A percentile compares a stretch with the other conserved stretches of the same genome.
Conservation (phyloP, 2,329 filamentous ascomycete genomes). For the Epicoccum sorghinum region DNA sequence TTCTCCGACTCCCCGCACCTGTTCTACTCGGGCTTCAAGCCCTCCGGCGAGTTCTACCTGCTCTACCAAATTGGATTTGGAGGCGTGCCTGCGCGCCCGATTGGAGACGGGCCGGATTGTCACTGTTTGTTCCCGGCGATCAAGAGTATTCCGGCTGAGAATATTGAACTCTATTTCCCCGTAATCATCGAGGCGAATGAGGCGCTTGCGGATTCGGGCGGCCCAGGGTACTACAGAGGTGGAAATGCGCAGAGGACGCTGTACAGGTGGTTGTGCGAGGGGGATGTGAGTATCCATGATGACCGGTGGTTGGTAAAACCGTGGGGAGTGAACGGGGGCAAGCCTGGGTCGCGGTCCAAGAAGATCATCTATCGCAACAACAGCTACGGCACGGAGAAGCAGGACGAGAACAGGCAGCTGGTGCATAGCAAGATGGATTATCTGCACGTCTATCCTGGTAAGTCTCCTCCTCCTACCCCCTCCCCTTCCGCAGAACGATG, state of each 20-base stretch:
- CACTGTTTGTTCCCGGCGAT: conserved; percentile 59
- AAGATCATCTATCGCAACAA: conserved; percentile 54
- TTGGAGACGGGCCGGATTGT: conserved; percentile 57
- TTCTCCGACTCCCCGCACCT: conserved; percentile 60
- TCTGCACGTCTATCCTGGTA: conserved; percentile 51
- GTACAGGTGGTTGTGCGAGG: conserved; percentile 55
- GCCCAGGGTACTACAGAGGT: conserved; percentile 55
- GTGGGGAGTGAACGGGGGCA: conserved; percentile 57
- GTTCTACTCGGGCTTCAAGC: conserved; percentile 58
- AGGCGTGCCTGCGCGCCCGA: conserved; percentile 55
- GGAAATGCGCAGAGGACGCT: conserved; percentile 57
- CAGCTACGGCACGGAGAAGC: conserved; percentile 38
- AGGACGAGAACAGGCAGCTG: conserved; percentile 44
- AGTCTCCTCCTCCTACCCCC: not conserved
- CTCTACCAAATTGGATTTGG: conserved; percentile 60
- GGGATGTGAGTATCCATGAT: conserved; percentile 57
- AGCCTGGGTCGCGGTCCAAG: conserved; percentile 51
- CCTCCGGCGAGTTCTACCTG: conserved; percentile 56
- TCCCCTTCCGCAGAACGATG: not conserved
- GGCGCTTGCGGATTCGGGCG: conserved; percentile 56
- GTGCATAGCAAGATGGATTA: conserved; percentile 58
- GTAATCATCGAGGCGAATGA: conserved; percentile 57
- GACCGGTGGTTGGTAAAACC: conserved; percentile 58
- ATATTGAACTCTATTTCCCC: conserved; percentile 56
- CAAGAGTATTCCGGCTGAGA: conserved; percentile 58